These are phyloP conservation scores for Rhododendron simsii DNA, from an alignment of 148 eudicot genomes.

Conservation along the genomic window DNA sequence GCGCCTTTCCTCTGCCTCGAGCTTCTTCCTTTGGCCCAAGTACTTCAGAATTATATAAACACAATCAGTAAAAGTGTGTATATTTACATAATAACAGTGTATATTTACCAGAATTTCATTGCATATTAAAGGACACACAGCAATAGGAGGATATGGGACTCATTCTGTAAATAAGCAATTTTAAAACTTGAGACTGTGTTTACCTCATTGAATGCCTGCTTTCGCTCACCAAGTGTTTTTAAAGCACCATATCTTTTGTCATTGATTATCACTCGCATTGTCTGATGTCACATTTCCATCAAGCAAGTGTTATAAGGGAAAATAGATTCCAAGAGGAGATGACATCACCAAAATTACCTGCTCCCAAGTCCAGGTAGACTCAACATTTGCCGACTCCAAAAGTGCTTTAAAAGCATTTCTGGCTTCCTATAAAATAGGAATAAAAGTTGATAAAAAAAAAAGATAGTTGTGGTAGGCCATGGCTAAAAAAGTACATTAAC, in stretches of 20 bases:
- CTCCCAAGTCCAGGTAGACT: conserved; percentile 97
- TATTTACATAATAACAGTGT: not conserved
- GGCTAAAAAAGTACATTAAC: not conserved
- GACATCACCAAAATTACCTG: conserved; percentile 48
- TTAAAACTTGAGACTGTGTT: not conserved
- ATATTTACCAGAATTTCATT: not conserved
- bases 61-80: not conserved
- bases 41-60: conserved; percentile 38
- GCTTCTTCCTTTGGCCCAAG: conserved; percentile 88
- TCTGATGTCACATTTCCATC: conserved; percentile 38
- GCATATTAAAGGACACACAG: not conserved
- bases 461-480: not conserved
- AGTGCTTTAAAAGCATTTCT: conserved; percentile 83
- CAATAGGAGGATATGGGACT: not conserved
- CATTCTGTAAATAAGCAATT: not conserved
- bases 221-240: conserved; percentile 92
- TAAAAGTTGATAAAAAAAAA: not conserved
- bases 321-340: conserved; percentile 5
- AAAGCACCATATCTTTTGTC: conserved; percentile 92
- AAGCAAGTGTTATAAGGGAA: conserved; percentile 1
- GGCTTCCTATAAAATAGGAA: conserved; percentile 63
- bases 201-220: conserved; percentile 98
- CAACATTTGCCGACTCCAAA: conserved; percentile 85
- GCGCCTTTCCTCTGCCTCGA: conserved; percentile 96
- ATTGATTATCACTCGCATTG: conserved; percentile 92